Conservation (phyloP, 768 basidiomycete species). For the Mycena epipterygia region DNA sequence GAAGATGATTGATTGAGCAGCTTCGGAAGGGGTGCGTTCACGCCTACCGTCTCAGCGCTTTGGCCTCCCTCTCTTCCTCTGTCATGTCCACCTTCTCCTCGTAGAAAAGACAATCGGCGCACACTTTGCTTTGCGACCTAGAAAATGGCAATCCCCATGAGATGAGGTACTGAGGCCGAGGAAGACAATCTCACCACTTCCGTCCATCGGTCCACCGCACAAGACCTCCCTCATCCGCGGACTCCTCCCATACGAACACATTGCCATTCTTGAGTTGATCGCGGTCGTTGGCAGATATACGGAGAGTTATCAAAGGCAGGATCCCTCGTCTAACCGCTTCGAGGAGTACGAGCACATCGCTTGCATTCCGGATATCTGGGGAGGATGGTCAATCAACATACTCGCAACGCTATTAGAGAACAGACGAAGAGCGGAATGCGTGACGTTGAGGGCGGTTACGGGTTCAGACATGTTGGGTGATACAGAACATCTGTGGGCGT, state of each 20-base stretch:
- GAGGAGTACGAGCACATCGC: conserved; percentile 65
- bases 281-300: conserved; percentile 62
- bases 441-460: background rate
- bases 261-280: conserved; percentile 65
- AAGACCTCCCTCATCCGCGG: conserved; percentile 62
- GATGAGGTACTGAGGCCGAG: background rate
- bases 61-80: conserved; percentile 68
- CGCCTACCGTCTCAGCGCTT: conserved; percentile 53
- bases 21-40: background rate
- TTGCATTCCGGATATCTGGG: conserved; percentile 69
- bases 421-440: conserved; percentile 26
- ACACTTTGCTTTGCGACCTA: conserved; percentile 75
- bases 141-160: background rate
- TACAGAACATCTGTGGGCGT: background rate
- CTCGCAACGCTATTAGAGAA: no score
- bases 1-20: background rate
- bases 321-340: conserved; percentile 67
- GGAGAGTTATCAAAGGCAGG: conserved; percentile 63
- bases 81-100: conserved; percentile 71
- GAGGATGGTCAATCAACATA: no score
- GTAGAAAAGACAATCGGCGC: conserved; percentile 70
- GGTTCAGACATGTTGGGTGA: conserved; percentile 3
- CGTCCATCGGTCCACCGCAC: conserved; percentile 74
- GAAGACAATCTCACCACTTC: conserved; percentile 55
- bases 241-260: conserved; percentile 75